Evolutionary conservation across 1,139 yeast genomes (phyloP).

Genomic region (Diutina ranongensis): DNA sequence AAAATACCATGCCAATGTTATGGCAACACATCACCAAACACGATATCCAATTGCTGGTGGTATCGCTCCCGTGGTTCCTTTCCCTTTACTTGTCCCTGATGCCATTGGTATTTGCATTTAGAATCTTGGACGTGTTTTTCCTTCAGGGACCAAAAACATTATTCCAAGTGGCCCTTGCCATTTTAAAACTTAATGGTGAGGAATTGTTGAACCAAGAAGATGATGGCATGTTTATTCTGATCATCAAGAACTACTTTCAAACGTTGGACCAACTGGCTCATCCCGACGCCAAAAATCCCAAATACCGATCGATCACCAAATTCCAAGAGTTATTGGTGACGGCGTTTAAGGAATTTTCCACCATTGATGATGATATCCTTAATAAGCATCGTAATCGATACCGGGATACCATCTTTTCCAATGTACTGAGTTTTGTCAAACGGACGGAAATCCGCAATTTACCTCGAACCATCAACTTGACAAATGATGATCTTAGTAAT

Average conservation of each 20-base stretch:
- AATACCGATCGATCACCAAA: slow-evolving; percentile 57
- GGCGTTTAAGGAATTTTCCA: slow-evolving; percentile 83
- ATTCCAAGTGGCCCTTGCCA: slow-evolving; percentile 89
- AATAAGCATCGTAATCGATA: slow-evolving; percentile 57
- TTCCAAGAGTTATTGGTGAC: slow-evolving; percentile 87
- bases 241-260: slow-evolving; percentile 72
- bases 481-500: slow-evolving; percentile 47
- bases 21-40: slow-evolving; percentile 71
- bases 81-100: slow-evolving; percentile 83
- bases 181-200: slow-evolving; percentile 78
- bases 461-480: slow-evolving; percentile 57
- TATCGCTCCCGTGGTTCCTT: slow-evolving; percentile 92
- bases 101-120: slow-evolving; percentile 89
- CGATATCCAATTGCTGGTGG: slow-evolving; percentile 91
- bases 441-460: slow-evolving; percentile 82
- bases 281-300: slow-evolving; percentile 57
- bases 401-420: slow-evolving; percentile 68
- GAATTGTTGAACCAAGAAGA: slow-evolving; percentile 69
- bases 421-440: slow-evolving; percentile 83
- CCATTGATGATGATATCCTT: slow-evolving; percentile 66
- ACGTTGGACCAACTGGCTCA: slow-evolving; percentile 73
- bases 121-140: slow-evolving; percentile 86
- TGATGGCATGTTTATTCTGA: slow-evolving; percentile 84
- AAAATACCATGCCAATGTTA: slow-evolving; percentile 77
- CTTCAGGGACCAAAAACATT: slow-evolving; percentile 82